Evolutionary conservation across 768 basidiomycete species (phyloP), one percentile per base, ranked within the genome.

Genomic region (Leccinum disarticulatum): DNA sequence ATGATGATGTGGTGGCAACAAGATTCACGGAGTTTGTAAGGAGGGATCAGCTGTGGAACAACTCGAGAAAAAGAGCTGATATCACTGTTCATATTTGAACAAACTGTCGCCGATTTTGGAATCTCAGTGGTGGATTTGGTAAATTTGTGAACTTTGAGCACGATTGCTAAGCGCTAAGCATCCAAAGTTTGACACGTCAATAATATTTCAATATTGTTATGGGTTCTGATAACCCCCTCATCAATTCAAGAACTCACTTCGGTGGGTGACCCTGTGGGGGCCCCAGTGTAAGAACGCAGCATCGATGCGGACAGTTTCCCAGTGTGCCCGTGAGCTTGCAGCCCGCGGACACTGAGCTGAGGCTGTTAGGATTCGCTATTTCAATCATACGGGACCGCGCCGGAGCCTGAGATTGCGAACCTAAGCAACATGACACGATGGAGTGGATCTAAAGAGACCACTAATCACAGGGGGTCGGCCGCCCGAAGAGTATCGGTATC

Each of bases 1-100:
- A 52, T 46, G 58, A 49, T 46, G 58, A 25, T 25, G 25, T 25
- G 43, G 59, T 60, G 59, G 27, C 58, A 31, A 61, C 50, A 52
- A 61, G 59, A 61, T 31, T 52, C 49, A 49, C 19, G 15, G 6
- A 15, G 13, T 28, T 28, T 7, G 35, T 3, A 19, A n/a, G 25
- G 13, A 30, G 7, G 6, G 22, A 6, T 43, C 15, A 13, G 17
- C 6, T 27, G 27, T 22, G 22, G 22, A 22, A 22, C 22, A 22
- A 22, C 25, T 19, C 43, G 43, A 46, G 43, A 46, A 22, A 22
- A 6, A 43, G 19, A 46, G 19, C 10, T 3, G 22, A 22, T 25
- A 33, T 13, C 41, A n/a, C 10, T 43, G 9, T 11, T 43, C 43
- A 46, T 46, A 46, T 22, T n/a, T 43, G 41, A 10, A 43, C 41